Conservation (phyloP, 441 rosid genomes). For the Populus trichocarpa region DNA sequence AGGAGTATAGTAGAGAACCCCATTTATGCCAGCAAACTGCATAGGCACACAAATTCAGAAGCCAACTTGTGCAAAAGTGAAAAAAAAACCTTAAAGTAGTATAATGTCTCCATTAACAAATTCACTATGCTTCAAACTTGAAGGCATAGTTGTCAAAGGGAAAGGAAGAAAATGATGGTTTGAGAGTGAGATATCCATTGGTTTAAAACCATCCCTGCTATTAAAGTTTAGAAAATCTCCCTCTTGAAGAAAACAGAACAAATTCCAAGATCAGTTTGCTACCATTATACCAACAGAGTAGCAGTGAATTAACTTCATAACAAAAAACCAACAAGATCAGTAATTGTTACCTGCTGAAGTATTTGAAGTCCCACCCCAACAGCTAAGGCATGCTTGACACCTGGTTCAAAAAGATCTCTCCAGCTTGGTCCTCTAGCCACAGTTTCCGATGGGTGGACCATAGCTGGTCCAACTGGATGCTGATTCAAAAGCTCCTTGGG, state of each 20-base stretch:
- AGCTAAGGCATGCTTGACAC: conserved; percentile 66
- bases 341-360: conserved; percentile 64
- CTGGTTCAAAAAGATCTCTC: conserved; percentile 66
- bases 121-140: background rate
- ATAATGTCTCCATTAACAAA: background rate
- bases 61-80: background rate
- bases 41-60: background rate
- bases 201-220: background rate
- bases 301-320: background rate
- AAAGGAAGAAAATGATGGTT: background rate
- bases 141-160: background rate
- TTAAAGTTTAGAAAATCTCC: background rate
- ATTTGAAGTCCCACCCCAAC: conserved; percentile 68
- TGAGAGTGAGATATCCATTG: background rate
- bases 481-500: conserved; percentile 48
- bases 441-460: conserved; percentile 61
- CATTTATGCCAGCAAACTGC: conserved; percentile 94
- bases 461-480: conserved; percentile 68
- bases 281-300: background rate
- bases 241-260: background rate
- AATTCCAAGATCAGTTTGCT: background rate
- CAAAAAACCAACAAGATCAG: background rate
- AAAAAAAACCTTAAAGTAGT: background rate
- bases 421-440: conserved; percentile 48
- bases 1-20: conserved; percentile 93